These are phyloP conservation scores for Tilletia caries DNA, from an alignment of 1,284 basidiomycete genomes.

Conservation along the genomic window DNA sequence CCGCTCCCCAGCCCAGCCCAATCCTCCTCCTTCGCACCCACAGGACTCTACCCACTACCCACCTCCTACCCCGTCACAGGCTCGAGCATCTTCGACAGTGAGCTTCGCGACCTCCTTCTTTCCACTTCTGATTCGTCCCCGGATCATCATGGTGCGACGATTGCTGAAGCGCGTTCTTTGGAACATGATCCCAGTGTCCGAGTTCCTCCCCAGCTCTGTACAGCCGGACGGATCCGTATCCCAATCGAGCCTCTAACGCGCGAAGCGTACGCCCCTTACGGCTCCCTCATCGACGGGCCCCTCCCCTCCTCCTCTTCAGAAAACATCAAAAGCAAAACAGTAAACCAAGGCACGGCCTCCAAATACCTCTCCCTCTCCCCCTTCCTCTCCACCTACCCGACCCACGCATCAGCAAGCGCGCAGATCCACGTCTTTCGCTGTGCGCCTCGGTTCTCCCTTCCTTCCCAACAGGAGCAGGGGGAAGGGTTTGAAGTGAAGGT, in stretches of 20 bases:
- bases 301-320: slow-evolving; percentile 3
- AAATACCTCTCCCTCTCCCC: slow-evolving; percentile 37
- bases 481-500: slow-evolving; percentile 33
- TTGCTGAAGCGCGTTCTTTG: too few species aligned
- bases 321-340: slow-evolving; percentile 27
- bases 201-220: not conserved
- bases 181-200: not conserved
- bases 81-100: slow-evolving; percentile 3
- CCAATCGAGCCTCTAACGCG: slow-evolving; percentile 27
- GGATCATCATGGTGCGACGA: too few species aligned
- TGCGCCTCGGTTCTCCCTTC: slow-evolving; percentile 13
- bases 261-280: slow-evolving; percentile 32
- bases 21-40: not conserved
- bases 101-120: slow-evolving; percentile 2
- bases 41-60: not conserved
- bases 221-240: too few species aligned
- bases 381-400: slow-evolving; percentile 31
- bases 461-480: not conserved
- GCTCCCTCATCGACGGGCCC: slow-evolving; percentile 40
- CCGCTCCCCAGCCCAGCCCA: not conserved
- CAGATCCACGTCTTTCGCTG: slow-evolving; percentile 46
- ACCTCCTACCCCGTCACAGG: slow-evolving; percentile 6
- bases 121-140: not conserved
- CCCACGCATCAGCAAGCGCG: slow-evolving; percentile 27
- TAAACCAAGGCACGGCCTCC: slow-evolving; percentile 47